These are phyloP conservation scores for Pezicula rhizophila DNA, from an alignment of 2,329 filamentous ascomycete species.

Conservation along the genomic window DNA sequence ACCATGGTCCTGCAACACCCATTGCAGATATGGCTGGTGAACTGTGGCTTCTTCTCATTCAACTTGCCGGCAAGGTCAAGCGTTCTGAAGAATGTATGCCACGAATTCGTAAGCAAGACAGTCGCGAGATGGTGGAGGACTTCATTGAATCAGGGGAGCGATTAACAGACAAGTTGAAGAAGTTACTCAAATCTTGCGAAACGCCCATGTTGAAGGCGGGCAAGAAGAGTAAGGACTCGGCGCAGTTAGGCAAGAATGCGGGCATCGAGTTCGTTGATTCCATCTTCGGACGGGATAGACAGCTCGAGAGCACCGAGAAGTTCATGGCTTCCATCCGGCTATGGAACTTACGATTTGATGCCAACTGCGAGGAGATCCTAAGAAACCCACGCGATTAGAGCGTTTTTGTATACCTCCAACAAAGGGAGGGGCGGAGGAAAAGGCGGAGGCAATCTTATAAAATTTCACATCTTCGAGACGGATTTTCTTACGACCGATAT, in stretches of 20 bases:
- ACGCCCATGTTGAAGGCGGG: slow-evolving; percentile 86
- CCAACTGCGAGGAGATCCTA: slow-evolving; percentile 86
- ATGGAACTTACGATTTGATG: slow-evolving; percentile 88
- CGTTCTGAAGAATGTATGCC: slow-evolving; percentile 73
- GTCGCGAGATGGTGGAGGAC: slow-evolving; percentile 76
- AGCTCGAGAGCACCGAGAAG: slow-evolving; percentile 81
- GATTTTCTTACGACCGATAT: slow-evolving; percentile 1
- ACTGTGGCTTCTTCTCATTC: slow-evolving; percentile 90
- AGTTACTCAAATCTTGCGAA: slow-evolving; percentile 85
- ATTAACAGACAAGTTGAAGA: slow-evolving; percentile 77
- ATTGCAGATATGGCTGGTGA: slow-evolving; percentile 90
- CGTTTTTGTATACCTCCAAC: not conserved
- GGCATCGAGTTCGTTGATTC: slow-evolving; percentile 91
- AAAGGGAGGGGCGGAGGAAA: slow-evolving; percentile 1
- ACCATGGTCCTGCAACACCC: slow-evolving; percentile 73
- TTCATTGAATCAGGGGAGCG: slow-evolving; percentile 87
- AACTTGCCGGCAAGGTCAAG: slow-evolving; percentile 90
- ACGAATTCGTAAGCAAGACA: slow-evolving; percentile 66
- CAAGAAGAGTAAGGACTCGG: slow-evolving; percentile 45
- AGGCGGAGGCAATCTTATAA: not conserved
- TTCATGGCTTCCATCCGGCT: slow-evolving; percentile 81
- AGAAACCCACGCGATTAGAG: slow-evolving; percentile 35
- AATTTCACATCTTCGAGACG: not conserved
- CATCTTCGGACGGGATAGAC: slow-evolving; percentile 82
- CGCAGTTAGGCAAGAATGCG: slow-evolving; percentile 78